Conservation (phyloP, 139 green algal genomes). For the Volvox reticuliferus region DNA sequence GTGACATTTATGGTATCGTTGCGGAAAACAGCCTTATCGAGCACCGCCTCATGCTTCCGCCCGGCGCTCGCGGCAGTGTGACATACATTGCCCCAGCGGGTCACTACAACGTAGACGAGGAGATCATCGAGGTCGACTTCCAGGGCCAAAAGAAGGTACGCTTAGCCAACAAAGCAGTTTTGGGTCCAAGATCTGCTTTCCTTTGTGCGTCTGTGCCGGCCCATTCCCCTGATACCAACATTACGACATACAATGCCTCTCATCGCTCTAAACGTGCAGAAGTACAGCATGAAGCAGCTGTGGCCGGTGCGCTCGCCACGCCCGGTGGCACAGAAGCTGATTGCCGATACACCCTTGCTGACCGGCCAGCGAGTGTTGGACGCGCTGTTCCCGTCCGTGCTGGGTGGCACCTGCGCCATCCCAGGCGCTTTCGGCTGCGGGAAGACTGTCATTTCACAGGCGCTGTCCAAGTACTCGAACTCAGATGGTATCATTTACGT, state of each 20-base stretch:
- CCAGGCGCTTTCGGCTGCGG: constrained; percentile 98
- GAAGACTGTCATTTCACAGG: constrained; percentile 99
- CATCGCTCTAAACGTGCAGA: constrained; percentile 54
- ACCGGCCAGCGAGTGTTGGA: constrained; percentile 99
- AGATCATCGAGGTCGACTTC: constrained; percentile 99
- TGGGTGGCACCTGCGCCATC: constrained; percentile 98
- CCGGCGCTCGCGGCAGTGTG: constrained; percentile 87
- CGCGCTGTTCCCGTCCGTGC: constrained; percentile 97
- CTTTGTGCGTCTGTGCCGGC: no score
- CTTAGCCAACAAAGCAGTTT: no score
- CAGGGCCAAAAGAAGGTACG: constrained; percentile 87
- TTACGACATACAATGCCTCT: no score
- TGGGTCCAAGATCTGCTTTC: no score
- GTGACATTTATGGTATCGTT: constrained; percentile 97
- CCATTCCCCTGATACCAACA: no score
- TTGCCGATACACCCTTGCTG: constrained; percentile 96
- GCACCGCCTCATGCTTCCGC: constrained; percentile 94
- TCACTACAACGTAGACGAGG: constrained; percentile 92
- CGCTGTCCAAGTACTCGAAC: constrained; percentile 99
- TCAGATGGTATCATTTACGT: constrained; percentile 99
- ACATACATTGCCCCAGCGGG: constrained; percentile 93
- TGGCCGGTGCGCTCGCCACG: constrained; percentile 97
- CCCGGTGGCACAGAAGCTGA: constrained; percentile 95
- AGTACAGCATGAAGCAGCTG: constrained; percentile 97
- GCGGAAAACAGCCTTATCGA: constrained; percentile 96